These are phyloP conservation scores for Candida khao-thaluensis DNA, from an alignment of 805 yeast species.

Conservation along the genomic window DNA sequence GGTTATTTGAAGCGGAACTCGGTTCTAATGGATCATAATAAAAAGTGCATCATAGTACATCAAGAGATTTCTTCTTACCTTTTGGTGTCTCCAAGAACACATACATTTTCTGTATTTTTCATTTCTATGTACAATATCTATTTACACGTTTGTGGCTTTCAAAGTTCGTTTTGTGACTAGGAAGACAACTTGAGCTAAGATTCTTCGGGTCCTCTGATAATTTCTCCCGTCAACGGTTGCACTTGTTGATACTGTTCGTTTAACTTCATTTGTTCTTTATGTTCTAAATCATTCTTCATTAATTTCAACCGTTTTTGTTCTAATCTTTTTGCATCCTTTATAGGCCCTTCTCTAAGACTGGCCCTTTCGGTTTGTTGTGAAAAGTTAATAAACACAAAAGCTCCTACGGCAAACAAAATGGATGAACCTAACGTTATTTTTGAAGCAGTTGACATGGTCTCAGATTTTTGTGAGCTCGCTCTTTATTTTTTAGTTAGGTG, in stretches of 20 bases:
- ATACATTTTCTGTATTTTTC: constrained; percentile 24
- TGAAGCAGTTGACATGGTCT: constrained; percentile 72
- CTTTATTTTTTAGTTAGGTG: no score
- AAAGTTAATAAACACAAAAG: constrained; percentile 68
- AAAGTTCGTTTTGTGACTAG: no score
- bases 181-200: no score
- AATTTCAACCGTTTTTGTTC: constrained; percentile 49
- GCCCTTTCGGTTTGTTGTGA: constrained; percentile 70
- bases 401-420: constrained; percentile 51
- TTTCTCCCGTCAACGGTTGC: constrained; percentile 55
- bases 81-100: constrained; percentile 53
- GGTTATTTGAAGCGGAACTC: constrained; percentile 37
- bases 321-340: constrained; percentile 73
- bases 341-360: constrained; percentile 77
- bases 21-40: constrained; percentile 7
- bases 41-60: constrained; percentile 51
- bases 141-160: no score
- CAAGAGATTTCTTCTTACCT: constrained; percentile 31
- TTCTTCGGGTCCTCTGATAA: constrained; percentile 28
- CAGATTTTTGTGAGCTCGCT: background rate
- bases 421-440: constrained; percentile 69
- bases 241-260: constrained; percentile 52
- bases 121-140: no score
- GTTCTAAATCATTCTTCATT: constrained; percentile 59
- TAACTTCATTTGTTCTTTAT: constrained; percentile 61